Percentiles rank a stretch among this genome's conserved stretches.
Evolutionary conservation across 2,329 filamentous ascomycete genomes (phyloP).

Genomic region (Sarocladium brachiariae): DNA sequence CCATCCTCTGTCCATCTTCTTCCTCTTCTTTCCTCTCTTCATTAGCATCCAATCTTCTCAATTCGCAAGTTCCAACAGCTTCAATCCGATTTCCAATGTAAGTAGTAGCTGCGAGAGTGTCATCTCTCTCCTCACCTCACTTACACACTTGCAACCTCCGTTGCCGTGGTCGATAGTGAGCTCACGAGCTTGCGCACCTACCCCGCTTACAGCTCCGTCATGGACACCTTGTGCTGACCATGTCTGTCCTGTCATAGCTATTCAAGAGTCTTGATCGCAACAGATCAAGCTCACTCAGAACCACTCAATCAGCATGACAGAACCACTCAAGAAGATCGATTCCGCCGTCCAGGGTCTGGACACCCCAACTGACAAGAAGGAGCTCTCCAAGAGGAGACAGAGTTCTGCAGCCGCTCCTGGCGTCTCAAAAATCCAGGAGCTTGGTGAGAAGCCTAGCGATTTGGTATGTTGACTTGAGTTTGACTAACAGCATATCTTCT

Average conservation of each 20-base stretch:
- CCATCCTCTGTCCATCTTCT: constrained; percentile 16
- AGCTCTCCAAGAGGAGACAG: constrained; percentile 60
- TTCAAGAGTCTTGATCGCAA: not conserved
- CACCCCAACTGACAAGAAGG: constrained; percentile 43
- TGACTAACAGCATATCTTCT: constrained; percentile 11
- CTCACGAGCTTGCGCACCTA: not conserved
- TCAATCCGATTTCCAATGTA: constrained; percentile 12
- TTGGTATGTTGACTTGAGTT: constrained; percentile 9
- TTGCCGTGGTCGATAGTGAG: not conserved
- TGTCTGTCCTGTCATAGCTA: not conserved
- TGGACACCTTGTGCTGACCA: not conserved
- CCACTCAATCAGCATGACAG: constrained; percentile 23
- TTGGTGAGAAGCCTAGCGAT: constrained; percentile 53
- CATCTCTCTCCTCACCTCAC: not conserved
- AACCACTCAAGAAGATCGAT: constrained; percentile 78
- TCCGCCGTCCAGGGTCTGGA: constrained; percentile 79
- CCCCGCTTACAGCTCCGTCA: constrained; percentile 6
- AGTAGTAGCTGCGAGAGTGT: constrained; percentile 3
- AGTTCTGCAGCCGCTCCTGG: constrained; percentile 67
- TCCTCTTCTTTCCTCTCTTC: constrained; percentile 16
- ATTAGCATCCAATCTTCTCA: constrained; percentile 10
- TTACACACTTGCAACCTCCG: not conserved
- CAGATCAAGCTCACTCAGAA: constrained; percentile 5
- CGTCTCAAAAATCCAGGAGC: constrained; percentile 69
- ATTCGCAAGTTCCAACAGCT: no score